Evolutionary conservation across 2,329 filamentous ascomycete species (phyloP), one percentile per base, ranked within the genome.

Genomic region (Zymoseptoria crescenta): DNA sequence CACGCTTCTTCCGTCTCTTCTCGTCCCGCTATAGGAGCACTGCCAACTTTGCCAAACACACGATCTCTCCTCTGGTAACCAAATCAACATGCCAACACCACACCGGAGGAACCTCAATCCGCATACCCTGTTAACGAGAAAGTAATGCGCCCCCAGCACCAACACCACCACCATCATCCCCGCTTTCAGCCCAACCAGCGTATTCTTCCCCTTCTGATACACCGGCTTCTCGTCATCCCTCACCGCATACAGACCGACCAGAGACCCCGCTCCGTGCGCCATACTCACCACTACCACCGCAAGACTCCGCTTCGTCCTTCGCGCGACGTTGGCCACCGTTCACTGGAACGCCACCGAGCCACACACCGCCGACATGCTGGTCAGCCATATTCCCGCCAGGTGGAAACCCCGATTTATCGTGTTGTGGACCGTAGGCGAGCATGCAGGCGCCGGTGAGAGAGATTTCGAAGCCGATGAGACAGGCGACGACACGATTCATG

Each of bases 291-390:
- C 61, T 7, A 71, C 68, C 3, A 88, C 80, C 7, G 82, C 83
- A 5, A 85, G 79, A 0, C 82, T 80, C 71, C 88, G 88, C 75
- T 90, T 89, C 1, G 86, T 89, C 65, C 87, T 85, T 0, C 87
- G 87, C 21, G 83, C 86, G 10, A 88, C 76, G 67, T 89, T 89
- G 19, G 85, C 64, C 2, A 67, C 65, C 1, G 68, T 59, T 65
- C 74, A 74, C 55, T 70, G 70, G 52, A 71, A 75, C 45, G 74
- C 61, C 5, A 76, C 60, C 9, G 69, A 68, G 5, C 74, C 58
- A 4, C 70, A 69, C 1, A 73, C 69, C 2, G 73, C 68, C 49
- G 74, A 70, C 13, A 69, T 65, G 35, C 73, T 72, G 54, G 72
- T 69, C 21, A 75, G 65, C 52, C 74, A 75, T 35, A 73, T 71